A percentile compares a stretch with the other conserved stretches of the same genome.
phyloP scores from a whole-genome alignment of 257 asterid genomes.

The Przewalskia tangutica region DNA sequence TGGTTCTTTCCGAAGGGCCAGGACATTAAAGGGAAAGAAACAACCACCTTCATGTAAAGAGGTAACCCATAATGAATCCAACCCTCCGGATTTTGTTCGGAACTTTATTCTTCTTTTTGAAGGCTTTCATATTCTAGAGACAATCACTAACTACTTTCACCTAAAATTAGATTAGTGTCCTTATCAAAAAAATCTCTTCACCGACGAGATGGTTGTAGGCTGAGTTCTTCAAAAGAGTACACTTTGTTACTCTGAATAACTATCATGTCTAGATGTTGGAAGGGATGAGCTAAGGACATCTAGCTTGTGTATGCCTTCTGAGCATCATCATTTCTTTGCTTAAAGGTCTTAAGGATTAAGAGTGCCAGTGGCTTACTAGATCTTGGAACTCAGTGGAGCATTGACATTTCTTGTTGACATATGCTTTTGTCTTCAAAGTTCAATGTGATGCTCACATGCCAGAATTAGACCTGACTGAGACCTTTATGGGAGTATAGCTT shows the following conservation, averaged over 20 bases:
- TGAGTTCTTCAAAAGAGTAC: not conserved
- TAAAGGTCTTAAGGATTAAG: not conserved
- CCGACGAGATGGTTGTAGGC: not conserved
- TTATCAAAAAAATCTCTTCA: not conserved
- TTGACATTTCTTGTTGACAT: not conserved
- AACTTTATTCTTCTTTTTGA: not conserved
- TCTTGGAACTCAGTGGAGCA: not conserved
- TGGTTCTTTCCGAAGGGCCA: slow-evolving; percentile 60
- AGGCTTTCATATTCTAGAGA: not conserved
- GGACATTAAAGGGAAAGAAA: slow-evolving; percentile 56
- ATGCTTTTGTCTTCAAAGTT: not conserved
- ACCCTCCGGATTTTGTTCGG: not conserved
- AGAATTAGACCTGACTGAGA: not conserved
- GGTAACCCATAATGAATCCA: slow-evolving; percentile 28
- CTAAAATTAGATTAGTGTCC: not conserved
- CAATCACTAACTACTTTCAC: not conserved
- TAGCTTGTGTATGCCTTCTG: not conserved
- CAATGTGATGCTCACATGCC: not conserved
- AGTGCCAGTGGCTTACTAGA: not conserved
- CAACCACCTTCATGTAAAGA: slow-evolving; percentile 61
- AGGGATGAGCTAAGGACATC: not conserved
- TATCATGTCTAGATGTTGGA: not conserved
- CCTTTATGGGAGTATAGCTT: not conserved
- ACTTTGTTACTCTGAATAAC: not conserved
- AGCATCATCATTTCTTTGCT: not conserved